phyloP scores from a whole-genome alignment of 176 grass and related monocot genomes.

The Melocanna baccifera region DNA sequence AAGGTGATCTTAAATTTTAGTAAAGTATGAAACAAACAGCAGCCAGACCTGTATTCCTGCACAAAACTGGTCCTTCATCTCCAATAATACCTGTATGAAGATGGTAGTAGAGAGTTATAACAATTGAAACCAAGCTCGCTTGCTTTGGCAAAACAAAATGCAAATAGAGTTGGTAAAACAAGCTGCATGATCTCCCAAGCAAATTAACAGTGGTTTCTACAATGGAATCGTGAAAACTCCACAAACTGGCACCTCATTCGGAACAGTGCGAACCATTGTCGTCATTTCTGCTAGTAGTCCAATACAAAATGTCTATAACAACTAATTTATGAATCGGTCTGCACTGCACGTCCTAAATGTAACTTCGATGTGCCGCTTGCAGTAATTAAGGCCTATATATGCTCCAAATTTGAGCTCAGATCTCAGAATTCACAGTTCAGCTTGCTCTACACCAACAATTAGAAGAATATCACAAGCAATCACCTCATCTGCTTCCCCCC shows the following conservation, averaged over 20 bases:
- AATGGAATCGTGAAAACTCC: neutral
- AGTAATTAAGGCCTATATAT: neutral
- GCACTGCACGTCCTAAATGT: neutral
- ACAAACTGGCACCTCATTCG: neutral
- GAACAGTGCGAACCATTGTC: neutral
- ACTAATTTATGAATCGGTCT: neutral
- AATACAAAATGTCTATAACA: neutral
- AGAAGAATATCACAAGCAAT: neutral
- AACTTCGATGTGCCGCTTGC: neutral
- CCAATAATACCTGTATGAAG: constrained; percentile 32
- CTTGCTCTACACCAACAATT: neutral
- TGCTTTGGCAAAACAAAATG: neutral
- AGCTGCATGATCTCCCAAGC: neutral
- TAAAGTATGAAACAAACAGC: neutral
- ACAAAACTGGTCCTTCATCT: constrained; percentile 46
- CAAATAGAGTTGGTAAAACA: neutral
- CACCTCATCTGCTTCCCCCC: constrained; percentile 29
- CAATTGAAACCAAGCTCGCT: neutral
- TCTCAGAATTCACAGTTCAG: neutral
- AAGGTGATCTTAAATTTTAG: constrained; percentile 4
- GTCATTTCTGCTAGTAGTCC: neutral
- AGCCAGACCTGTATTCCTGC: constrained; percentile 42
- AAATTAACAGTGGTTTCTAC: neutral
- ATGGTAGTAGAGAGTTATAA: neutral
- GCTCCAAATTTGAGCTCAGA: neutral